These are phyloP conservation scores for Colletotrichum incanum DNA, from an alignment of 2,329 filamentous ascomycete genomes.

Conservation along the genomic window DNA sequence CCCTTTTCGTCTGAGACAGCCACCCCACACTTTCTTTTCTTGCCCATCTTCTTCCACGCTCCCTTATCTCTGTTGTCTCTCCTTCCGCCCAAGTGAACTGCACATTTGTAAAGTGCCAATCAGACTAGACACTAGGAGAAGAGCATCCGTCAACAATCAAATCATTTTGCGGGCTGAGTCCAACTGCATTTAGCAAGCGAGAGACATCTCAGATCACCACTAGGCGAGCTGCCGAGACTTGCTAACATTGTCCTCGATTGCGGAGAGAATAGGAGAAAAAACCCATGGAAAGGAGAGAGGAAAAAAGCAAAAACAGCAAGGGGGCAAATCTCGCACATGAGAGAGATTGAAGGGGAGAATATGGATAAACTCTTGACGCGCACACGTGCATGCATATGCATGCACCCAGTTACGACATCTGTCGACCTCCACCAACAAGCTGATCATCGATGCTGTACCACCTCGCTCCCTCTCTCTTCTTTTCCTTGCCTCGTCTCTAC, in stretches of 20 bases:
- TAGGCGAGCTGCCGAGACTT: not conserved
- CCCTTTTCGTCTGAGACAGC: not conserved
- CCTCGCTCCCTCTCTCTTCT: not conserved
- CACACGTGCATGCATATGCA: constrained; percentile 6
- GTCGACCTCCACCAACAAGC: not conserved
- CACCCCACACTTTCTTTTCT: constrained; percentile 17
- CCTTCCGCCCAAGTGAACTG: not conserved
- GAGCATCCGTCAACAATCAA: not conserved
- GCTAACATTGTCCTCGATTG: not conserved
- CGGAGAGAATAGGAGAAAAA: not conserved
- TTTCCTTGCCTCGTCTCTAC: not conserved
- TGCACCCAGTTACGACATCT: not conserved
- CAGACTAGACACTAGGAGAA: not conserved
- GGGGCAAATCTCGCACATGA: not conserved
- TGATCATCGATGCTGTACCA: not conserved
- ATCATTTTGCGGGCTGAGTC: not conserved
- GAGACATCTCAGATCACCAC: not conserved
- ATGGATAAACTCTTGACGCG: not conserved
- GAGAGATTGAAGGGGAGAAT: constrained; percentile 5
- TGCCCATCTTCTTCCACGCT: not conserved
- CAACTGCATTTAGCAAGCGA: not conserved
- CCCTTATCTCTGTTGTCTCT: constrained; percentile 4
- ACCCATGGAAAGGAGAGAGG: not conserved
- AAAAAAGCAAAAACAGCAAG: not conserved
- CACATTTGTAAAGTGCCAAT: not conserved